Percentiles rank a stretch among this genome's conserved stretches.
These are phyloP conservation scores for Litchi chinensis DNA, from an alignment of 345 rosid species.

Conservation along the genomic window DNA sequence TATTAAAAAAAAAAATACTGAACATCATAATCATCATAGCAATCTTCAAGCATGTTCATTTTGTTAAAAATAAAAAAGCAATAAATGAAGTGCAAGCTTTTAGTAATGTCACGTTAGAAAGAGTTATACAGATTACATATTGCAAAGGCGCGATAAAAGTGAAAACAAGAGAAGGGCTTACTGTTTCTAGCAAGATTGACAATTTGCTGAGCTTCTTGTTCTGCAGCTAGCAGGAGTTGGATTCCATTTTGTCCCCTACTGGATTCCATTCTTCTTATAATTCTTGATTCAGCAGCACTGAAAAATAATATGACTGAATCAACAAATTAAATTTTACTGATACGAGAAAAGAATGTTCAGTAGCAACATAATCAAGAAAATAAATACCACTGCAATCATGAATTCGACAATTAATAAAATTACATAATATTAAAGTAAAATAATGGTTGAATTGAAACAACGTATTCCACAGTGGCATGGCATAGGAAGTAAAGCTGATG, in stretches of 20 bases:
- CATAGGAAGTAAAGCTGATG: too few species aligned
- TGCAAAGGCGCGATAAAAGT: background rate
- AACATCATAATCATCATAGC: too few species aligned
- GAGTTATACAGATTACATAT: background rate
- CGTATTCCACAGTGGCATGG: too few species aligned
- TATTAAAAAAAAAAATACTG: too few species aligned
- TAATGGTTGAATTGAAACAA: background rate
- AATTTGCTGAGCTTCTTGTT: constrained; percentile 67
- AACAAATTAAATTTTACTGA: background rate
- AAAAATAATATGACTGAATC: background rate
- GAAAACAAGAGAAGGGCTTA: background rate
- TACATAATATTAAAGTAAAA: background rate
- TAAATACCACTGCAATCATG: background rate
- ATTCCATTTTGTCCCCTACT: constrained; percentile 60
- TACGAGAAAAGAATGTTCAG: background rate
- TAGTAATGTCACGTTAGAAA: background rate
- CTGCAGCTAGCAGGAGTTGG: constrained; percentile 57
- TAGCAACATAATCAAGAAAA: background rate
- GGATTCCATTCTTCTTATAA: constrained; percentile 43
- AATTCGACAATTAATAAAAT: background rate
- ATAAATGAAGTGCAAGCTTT: background rate
- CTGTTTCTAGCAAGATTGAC: constrained; percentile 54
- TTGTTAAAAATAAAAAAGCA: background rate
- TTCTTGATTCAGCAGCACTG: constrained; percentile 10
- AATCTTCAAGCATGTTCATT: too few species aligned